A percentile compares a stretch with the other conserved stretches of the same genome.
Evolutionary conservation across 331 rosid species (phyloP).

Genomic region (Phaseolus coccineus): DNA sequence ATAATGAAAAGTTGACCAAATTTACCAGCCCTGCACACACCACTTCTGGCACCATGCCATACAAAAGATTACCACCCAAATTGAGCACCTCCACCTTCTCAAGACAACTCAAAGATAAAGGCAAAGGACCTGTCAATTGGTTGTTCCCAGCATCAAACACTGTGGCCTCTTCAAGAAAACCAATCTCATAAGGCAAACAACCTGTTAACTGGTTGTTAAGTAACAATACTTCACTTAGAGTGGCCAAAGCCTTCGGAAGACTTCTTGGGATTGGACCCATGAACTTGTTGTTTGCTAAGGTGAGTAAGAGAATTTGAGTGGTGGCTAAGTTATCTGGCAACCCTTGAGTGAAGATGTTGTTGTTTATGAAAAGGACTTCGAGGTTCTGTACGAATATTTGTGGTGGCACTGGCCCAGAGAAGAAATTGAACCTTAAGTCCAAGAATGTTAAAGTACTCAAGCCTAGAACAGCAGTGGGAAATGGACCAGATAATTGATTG

Average conservation of each 20-base stretch:
- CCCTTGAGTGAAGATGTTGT: constrained; percentile 70
- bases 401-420: constrained; percentile 83
- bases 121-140: constrained; percentile 81
- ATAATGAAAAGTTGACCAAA: constrained; percentile 67
- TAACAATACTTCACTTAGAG: constrained; percentile 68
- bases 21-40: constrained; percentile 60
- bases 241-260: constrained; percentile 64
- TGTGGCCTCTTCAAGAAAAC: constrained; percentile 60
- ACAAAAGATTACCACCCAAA: constrained; percentile 66
- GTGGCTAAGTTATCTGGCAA: constrained; percentile 63
- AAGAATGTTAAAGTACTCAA: constrained; percentile 64
- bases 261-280: constrained; percentile 75
- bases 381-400: constrained; percentile 73
- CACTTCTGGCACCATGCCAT: constrained; percentile 84
- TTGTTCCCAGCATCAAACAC: constrained; percentile 79
- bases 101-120: constrained; percentile 75
- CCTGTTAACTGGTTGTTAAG: constrained; percentile 76
- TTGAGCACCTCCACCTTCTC: constrained; percentile 67
- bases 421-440: constrained; percentile 82
- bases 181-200: constrained; percentile 84
- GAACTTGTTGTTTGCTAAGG: constrained; percentile 88
- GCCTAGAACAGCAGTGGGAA: constrained; percentile 71
- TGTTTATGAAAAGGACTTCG: constrained; percentile 75
- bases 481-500: constrained; percentile 79
- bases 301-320: constrained; percentile 73